Evolutionary conservation across 2,329 filamentous ascomycete species (phyloP).

Genomic region (Cadophora sp.): DNA sequence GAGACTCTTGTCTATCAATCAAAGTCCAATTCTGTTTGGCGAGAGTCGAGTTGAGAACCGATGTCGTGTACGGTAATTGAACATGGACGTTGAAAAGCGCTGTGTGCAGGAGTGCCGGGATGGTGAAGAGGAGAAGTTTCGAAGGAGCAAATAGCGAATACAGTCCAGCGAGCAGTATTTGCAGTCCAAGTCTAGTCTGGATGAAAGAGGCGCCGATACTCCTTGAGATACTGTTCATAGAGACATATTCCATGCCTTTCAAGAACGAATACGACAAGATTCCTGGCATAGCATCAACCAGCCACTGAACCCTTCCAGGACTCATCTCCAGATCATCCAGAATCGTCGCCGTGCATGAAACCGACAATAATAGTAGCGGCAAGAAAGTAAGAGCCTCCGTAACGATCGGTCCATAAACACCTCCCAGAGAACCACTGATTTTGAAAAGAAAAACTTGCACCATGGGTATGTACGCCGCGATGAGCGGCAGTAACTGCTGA

Average conservation of each 20-base stretch:
- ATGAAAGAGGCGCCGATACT: slow-evolving; percentile 67
- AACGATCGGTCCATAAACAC: slow-evolving; percentile 74
- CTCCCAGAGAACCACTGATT: slow-evolving; percentile 70
- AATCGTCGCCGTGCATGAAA: slow-evolving; percentile 67
- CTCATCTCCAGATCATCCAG: slow-evolving; percentile 65
- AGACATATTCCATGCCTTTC: slow-evolving; percentile 49
- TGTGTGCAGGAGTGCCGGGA: slow-evolving; percentile 78
- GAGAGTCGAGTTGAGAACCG: slow-evolving; percentile 70
- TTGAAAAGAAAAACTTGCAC: slow-evolving; percentile 75
- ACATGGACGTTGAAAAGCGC: slow-evolving; percentile 77
- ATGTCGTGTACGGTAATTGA: slow-evolving; percentile 64
- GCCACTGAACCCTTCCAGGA: slow-evolving; percentile 58
- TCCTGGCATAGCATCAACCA: slow-evolving; percentile 69
- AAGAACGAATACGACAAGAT: slow-evolving; percentile 72
- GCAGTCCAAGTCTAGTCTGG: slow-evolving; percentile 74
- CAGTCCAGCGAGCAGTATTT: slow-evolving; percentile 68
- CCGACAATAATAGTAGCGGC: slow-evolving; percentile 69
- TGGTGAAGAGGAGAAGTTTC: slow-evolving; percentile 66
- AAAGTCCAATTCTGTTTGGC: slow-evolving; percentile 72
- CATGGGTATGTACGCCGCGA: slow-evolving; percentile 77
- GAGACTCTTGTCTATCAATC: slow-evolving; percentile 81
- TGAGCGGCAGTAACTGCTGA: slow-evolving; percentile 67
- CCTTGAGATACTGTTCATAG: slow-evolving; percentile 50
- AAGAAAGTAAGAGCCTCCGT: slow-evolving; percentile 78
- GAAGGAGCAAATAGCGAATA: slow-evolving; percentile 75